Evolutionary conservation across 495 filamentous ascomycete genomes (phyloP).

Genomic region (Letharia lupina): DNA sequence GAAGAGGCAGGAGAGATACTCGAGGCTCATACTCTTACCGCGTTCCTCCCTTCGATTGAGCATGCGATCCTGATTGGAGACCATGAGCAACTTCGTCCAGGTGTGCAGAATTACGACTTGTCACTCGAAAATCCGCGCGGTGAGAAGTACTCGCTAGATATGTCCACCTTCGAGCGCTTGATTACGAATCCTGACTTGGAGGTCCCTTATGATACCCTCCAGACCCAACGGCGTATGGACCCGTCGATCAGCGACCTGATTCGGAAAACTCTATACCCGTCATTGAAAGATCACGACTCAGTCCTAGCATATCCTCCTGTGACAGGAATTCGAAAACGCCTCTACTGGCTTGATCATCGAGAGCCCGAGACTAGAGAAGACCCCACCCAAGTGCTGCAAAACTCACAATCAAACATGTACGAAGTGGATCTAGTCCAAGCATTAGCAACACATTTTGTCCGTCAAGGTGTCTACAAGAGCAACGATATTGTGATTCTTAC

Average conservation of each 20-base stretch:
- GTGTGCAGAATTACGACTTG: constrained; percentile 55
- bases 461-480: constrained; percentile 51
- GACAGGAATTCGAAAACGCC: constrained; percentile 50
- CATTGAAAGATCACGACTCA: constrained; percentile 46
- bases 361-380: constrained; percentile 36
- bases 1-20: constrained; percentile 76
- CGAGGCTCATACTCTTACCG: constrained; percentile 59
- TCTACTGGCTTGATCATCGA: constrained; percentile 71
- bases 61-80: constrained; percentile 76
- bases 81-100: constrained; percentile 63
- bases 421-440: constrained; percentile 57
- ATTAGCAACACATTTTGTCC: constrained; percentile 56
- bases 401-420: constrained; percentile 45
- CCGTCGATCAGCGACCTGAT: constrained; percentile 55
- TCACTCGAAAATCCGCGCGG: constrained; percentile 49
- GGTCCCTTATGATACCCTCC: constrained; percentile 47
- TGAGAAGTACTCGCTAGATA: constrained; percentile 51
- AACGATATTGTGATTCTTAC: constrained; percentile 67
- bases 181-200: constrained; percentile 33
- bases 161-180: constrained; percentile 61
- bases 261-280: constrained; percentile 54
- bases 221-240: constrained; percentile 74
- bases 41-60: constrained; percentile 59
- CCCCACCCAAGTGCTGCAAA: constrained; percentile 31
- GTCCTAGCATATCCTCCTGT: constrained; percentile 52